These are phyloP conservation scores for Sporothrix pallida DNA, from an alignment of 2,329 filamentous ascomycete species.

Conservation along the genomic window DNA sequence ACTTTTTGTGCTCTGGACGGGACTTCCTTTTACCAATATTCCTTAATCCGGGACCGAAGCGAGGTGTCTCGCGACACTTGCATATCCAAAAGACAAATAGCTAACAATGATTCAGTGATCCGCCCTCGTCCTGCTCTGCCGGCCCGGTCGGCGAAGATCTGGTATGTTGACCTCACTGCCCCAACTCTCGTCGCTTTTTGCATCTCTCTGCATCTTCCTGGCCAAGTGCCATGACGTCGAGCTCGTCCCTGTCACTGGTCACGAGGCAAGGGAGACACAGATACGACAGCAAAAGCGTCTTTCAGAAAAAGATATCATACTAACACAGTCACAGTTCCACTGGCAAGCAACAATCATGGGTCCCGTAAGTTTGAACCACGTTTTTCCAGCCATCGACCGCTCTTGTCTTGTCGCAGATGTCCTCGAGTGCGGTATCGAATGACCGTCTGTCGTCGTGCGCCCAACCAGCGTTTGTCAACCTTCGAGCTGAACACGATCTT, in stretches of 20 bases:
- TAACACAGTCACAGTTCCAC: conserved; percentile 75
- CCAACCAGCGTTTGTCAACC: too few species aligned
- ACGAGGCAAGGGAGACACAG: not conserved
- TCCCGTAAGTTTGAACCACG: conserved; percentile 71
- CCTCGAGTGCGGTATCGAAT: not conserved
- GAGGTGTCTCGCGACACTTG: not conserved
- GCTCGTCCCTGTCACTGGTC: not conserved
- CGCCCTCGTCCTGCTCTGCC: conserved; percentile 97
- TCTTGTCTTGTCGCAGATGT: too few species aligned
- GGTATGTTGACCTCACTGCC: conserved; percentile 70
- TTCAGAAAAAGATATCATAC: conserved; percentile 17
- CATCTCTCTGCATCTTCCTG: not conserved
- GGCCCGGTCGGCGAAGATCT: conserved; percentile 96
- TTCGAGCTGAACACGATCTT: too few species aligned
- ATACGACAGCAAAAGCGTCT: not conserved
- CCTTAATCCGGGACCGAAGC: not conserved
- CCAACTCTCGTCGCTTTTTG: not conserved
- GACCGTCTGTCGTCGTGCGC: not conserved
- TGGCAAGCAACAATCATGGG: conserved; percentile 99
- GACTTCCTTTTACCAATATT: not conserved
- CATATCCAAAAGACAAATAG: conserved; percentile 36
- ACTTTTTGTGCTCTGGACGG: not conserved
- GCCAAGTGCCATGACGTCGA: not conserved
- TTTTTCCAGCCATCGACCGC: not conserved
- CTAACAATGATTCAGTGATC: conserved; percentile 70